Base-by-base conservation (phyloP, 352 stramenopile genomes). In the Phytophthora aleatoria region DNA sequence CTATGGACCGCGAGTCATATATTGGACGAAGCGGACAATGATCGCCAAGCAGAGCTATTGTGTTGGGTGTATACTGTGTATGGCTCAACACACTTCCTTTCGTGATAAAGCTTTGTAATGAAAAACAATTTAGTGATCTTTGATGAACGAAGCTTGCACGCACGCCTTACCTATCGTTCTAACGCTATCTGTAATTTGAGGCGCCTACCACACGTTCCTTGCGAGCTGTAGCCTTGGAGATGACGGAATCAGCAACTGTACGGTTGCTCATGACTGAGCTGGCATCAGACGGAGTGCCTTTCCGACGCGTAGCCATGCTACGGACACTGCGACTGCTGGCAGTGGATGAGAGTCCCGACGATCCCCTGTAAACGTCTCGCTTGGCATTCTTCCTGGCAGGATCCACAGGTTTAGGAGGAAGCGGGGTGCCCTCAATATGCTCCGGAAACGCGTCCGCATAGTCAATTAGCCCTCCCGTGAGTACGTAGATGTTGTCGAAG, bases 401-500 rank as follows among this genome's bases (percentile, higher is more conserved):
- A 11, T 88, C 77, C 20, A 81, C 67, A 0, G 77, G 78, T 30
- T 80, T 81, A 26, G 78, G 80, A n/a, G 84, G 81, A 2, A 89
- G 56, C 3, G 80, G 70, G 5, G 77, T 66, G 15, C 84, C 84
- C 57, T 92, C 84, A 16, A 92, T 80, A 39, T 89, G 84, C 24
- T 89, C 79, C 0, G 84, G 81, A 24, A 71, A 87, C 43, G 77
- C 60, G 20, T 90, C 81, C 0, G 84, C 81, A 41, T 89, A 92
- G 64, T 89, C 78, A 9, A 85, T 67, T 1, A 92, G 50, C 0
- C 83, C 84, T 4, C 84, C 82, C 0, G 78, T 84, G 48, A 95
- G 84, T 36, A 95, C 79, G 70, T 91, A 92, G 31, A 95, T 73
- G 69, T 95, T 95, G 74, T 93, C 82, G 49, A 95, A 93, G 10